These are phyloP conservation scores for Arthrobotrys entomopaga DNA, from an alignment of 2,329 filamentous ascomycete genomes.

Conservation along the genomic window DNA sequence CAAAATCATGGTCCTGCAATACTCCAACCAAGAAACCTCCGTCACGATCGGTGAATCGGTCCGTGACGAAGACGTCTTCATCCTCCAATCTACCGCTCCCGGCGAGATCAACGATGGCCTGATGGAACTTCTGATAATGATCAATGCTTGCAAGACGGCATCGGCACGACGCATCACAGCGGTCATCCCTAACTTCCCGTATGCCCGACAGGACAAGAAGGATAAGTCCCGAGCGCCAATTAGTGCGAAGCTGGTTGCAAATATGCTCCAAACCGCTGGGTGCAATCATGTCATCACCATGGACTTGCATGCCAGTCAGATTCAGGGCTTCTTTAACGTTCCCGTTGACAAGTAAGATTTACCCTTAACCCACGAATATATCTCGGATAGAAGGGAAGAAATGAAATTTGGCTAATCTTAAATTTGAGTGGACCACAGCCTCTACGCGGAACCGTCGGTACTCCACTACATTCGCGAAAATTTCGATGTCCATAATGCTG, in stretches of 20 bases:
- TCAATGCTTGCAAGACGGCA: constrained; percentile 89
- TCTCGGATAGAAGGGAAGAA: too few species aligned
- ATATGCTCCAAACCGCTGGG: constrained; percentile 95
- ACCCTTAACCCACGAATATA: not conserved
- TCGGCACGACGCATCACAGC: constrained; percentile 92
- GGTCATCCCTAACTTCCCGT: constrained; percentile 95
- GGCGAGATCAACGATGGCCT: constrained; percentile 92
- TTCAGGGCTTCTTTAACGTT: constrained; percentile 94
- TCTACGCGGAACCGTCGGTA: constrained; percentile 93
- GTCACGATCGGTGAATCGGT: constrained; percentile 97
- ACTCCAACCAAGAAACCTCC: constrained; percentile 86
- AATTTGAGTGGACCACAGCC: constrained; percentile 65
- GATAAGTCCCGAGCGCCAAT: constrained; percentile 96
- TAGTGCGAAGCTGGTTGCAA: constrained; percentile 92
- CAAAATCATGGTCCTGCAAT: constrained; percentile 79
- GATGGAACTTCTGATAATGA: constrained; percentile 98
- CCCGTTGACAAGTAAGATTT: constrained; percentile 69
- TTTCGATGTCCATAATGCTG: constrained; percentile 80
- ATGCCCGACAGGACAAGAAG: constrained; percentile 97
- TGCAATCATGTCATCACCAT: constrained; percentile 95
- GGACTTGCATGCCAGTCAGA: constrained; percentile 93
- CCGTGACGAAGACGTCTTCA: constrained; percentile 96
- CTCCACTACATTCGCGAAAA: constrained; percentile 92
- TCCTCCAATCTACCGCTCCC: constrained; percentile 91
- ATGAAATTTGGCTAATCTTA: too few species aligned